Base-by-base conservation (phyloP, 2,329 filamentous ascomycete genomes). In the Neoscytalidium dimidiatum region DNA sequence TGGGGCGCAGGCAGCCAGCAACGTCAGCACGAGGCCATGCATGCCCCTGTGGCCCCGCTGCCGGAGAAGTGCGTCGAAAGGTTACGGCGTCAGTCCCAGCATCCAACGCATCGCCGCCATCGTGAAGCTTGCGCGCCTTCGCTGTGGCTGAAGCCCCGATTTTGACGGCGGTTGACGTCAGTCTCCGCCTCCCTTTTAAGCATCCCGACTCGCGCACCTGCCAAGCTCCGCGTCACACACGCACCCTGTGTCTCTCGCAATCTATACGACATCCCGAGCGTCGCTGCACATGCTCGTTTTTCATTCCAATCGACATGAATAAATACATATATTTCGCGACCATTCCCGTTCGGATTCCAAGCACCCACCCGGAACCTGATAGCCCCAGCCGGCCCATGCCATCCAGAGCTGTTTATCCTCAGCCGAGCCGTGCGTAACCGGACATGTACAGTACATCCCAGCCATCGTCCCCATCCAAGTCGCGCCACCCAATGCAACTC, bases 401-500 rank as follows among this genome's bases (percentile, higher is more conserved):
- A n/a, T 29, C n/a, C 11, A 23, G 43, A 14, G 13, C 38, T n/a
- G 13, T 29, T 29, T n/a, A 29, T 17, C 23, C 8, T 23, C 23
- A 29, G 23, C 46, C 49, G 33, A 21, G 11, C 49, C 29, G 29
- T 33, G n/a, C n/a, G 35, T 52, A 35, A 52, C 28, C 49, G 49
- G 49, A 28, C 26, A 48, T 60, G 7, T 58, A 58, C n/a, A 57
- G 7, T 58, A 58, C n/a, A 57, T 35, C 35, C 19, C 19, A 44
- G 13, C 53, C 53, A 17, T 23, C 23, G n/a, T 48, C 19, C 21
- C 31, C 21, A 29, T 28, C 53, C 23, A 7, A 38, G 14, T 60
- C 17, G 43, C 58, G 58, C 58, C 58, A 44, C 58, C 58, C 58
- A 62, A 62, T 62, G 58, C 58, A 51, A 62, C 23, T 28, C 29